Evolutionary conservation across 192 early-diverging fungal species (phyloP).

Genomic region (Borealophlyctis nickersoniae): DNA sequence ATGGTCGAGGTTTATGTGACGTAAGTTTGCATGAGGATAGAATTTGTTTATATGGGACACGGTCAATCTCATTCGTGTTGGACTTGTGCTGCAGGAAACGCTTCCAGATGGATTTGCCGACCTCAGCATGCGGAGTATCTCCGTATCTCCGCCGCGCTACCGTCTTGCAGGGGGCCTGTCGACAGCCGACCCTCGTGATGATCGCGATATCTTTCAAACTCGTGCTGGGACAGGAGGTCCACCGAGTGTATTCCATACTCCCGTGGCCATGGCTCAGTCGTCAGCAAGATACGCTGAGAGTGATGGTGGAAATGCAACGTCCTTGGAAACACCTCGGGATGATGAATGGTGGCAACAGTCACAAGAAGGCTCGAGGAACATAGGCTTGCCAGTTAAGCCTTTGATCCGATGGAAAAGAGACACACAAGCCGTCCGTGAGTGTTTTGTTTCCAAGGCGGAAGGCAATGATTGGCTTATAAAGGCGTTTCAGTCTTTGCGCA

Average conservation of each 20-base stretch:
- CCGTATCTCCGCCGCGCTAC: neutral
- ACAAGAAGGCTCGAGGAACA: no score
- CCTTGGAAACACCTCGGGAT: no score
- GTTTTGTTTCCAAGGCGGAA: neutral
- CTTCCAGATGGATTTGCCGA: slow-evolving; percentile 18
- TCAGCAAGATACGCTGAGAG: no score
- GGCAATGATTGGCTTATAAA: neutral
- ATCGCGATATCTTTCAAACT: neutral
- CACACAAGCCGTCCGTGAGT: neutral
- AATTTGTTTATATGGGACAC: neutral
- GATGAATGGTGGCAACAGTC: no score
- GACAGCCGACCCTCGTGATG: neutral
- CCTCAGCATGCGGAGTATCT: neutral
- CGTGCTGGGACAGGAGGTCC: no score
- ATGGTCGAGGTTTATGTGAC: neutral
- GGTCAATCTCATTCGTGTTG: neutral
- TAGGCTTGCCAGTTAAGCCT: neutral
- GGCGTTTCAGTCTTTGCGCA: neutral
- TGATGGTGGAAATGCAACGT: no score
- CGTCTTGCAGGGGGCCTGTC: neutral
- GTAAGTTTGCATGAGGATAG: slow-evolving; percentile 10
- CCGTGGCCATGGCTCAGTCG: no score
- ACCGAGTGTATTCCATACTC: no score
- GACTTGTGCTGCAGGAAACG: slow-evolving; percentile 4
- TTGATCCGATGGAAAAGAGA: neutral